A percentile compares a stretch with the other conserved stretches of the same genome.
Conservation (phyloP, 495 filamentous ascomycete genomes). For the Penicillium alfredii region DNA sequence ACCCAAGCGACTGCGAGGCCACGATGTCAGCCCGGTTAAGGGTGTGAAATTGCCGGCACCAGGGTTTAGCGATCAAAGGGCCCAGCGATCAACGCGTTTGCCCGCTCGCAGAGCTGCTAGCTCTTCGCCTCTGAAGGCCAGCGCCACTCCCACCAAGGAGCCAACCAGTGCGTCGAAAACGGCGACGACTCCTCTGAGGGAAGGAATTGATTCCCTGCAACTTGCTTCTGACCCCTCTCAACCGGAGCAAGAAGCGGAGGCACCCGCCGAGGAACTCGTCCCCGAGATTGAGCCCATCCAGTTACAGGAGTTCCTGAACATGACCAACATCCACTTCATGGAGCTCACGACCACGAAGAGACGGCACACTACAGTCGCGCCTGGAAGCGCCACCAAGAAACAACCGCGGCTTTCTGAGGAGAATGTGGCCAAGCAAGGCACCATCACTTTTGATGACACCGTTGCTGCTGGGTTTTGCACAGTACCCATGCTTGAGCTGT, state of each 20-base stretch:
- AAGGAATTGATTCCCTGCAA: constrained; percentile 19
- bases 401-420: constrained; percentile 31
- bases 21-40: constrained; percentile 71
- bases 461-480: constrained; percentile 89
- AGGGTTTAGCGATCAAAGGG: constrained; percentile 56
- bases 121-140: constrained; percentile 30
- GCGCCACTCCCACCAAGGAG: constrained; percentile 32
- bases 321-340: constrained; percentile 97
- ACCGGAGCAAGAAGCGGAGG: constrained; percentile 16
- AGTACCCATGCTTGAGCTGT: constrained; percentile 86
- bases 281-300: constrained; percentile 64
- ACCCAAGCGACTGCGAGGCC: constrained; percentile 64
- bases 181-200: constrained; percentile 21
- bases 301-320: constrained; percentile 85
- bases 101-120: constrained; percentile 30
- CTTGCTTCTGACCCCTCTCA: constrained; percentile 20
- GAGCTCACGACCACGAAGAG: constrained; percentile 89
- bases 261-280: constrained; percentile 12
- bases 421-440: constrained; percentile 37
- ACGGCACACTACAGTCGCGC: constrained; percentile 73
- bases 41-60: constrained; percentile 62
- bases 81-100: constrained; percentile 52
- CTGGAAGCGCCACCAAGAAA: constrained; percentile 42
- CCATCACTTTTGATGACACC: constrained; percentile 59
- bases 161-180: constrained; percentile 11